A percentile compares a stretch with the other conserved stretches of the same genome.
These are phyloP conservation scores for Globisporangium apiculatum DNA, from an alignment of 352 stramenopile species.

Conservation along the genomic window DNA sequence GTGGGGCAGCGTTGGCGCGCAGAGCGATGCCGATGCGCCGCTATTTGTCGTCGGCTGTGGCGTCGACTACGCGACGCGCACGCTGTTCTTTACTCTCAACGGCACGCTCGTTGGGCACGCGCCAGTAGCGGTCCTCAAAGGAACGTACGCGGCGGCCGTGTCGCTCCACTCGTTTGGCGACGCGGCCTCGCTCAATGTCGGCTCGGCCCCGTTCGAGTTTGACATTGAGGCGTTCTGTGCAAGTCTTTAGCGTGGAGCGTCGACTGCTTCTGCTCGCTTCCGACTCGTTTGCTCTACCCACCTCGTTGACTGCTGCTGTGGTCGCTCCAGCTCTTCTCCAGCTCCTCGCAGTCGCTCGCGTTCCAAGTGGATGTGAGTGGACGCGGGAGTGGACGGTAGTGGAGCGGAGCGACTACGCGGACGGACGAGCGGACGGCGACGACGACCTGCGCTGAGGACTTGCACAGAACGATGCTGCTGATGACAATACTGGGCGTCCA, in stretches of 20 bases:
- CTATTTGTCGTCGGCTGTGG: slow-evolving; percentile 65
- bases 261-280: not conserved
- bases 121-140: slow-evolving; percentile 33
- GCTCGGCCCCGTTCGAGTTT: slow-evolving; percentile 64
- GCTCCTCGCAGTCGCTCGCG: no score
- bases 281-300: not conserved
- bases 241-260: slow-evolving; percentile 49
- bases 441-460: slow-evolving; percentile 24
- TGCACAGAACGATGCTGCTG: slow-evolving; percentile 31
- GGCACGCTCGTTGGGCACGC: slow-evolving; percentile 50
- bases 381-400: not conserved
- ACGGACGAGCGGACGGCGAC: not conserved
- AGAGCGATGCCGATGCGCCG: slow-evolving; percentile 17
- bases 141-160: slow-evolving; percentile 65
- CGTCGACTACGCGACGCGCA: slow-evolving; percentile 37
- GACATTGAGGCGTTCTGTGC: slow-evolving; percentile 86
- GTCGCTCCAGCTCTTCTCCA: no score
- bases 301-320: no score
- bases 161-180: slow-evolving; percentile 77
- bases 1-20: slow-evolving; percentile 37
- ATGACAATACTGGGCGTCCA: not conserved
- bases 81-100: slow-evolving; percentile 81
- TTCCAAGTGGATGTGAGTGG: not conserved
- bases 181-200: slow-evolving; percentile 62
- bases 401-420: no score